Evolutionary conservation across 345 rosid genomes (phyloP), one percentile per base, ranked within the genome.

Genomic region (Linum lewisii): DNA sequence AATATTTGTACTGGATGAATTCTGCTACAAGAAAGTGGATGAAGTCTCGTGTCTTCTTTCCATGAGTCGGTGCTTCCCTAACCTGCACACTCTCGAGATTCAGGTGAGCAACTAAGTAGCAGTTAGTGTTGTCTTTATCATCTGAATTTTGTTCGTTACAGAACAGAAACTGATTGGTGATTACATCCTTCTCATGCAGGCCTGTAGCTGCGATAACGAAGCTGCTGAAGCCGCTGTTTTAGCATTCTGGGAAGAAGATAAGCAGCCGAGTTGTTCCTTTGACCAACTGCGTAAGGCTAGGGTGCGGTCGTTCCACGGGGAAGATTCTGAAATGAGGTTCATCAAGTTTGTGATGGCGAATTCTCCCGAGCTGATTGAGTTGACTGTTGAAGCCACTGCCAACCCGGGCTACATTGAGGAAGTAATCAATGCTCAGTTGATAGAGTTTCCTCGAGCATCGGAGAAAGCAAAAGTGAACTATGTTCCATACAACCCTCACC

Each of bases 291-390:
- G 29, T 23, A 54, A 21, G 5, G 16, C 26, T 6, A 54, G 29
- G 26, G 57, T 54, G 57, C 22, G 57, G 26, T 21, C 57, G 22
- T 54, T 54, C 18, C 57, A 54, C 16, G 57, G 57, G 21, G 57
- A 54, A 8, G 57, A 54, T 23, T 6, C 57, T 6, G 57, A 54
- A 24, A 13, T 54, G 26, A 21, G 29, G 57, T 54, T 54, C 23
- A 54, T 54, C 26, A 54, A 54, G 22, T 54, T 54, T 54, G 57
- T 54, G 4, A 7, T 54, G 57, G 57, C 57, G 13, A 54, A 54
- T 54, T 54, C 57, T 10, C 57, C 57, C 15, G 10, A 13, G 18
- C 57, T 54, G 26, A 22, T 19, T 1, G 57, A 54, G 57, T 22
- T 54, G 57, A 54, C 14, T 24, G 26, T 54, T 22, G 57, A 54